These are phyloP conservation scores for Prunus yedoensis DNA, from an alignment of 331 rosid species.

Conservation along the genomic window DNA sequence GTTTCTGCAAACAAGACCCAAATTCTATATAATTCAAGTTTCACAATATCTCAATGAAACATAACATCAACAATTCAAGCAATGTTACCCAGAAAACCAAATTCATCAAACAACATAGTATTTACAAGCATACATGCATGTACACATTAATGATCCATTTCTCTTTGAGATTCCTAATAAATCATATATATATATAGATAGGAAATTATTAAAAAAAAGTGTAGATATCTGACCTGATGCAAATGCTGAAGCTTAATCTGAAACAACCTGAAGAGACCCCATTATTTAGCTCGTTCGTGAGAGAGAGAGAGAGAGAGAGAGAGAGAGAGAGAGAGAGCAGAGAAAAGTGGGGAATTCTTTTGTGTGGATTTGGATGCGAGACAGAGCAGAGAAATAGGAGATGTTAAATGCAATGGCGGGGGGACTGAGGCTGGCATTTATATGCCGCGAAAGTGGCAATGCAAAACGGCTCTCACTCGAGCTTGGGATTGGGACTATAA, in stretches of 20 bases:
- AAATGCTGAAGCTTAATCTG: conserved; percentile 2
- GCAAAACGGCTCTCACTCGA: background rate
- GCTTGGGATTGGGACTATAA: background rate
- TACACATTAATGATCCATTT: background rate
- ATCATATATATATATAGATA: background rate
- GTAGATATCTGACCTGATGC: conserved; percentile 12
- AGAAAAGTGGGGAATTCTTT: background rate
- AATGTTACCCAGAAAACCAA: background rate
- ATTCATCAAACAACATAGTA: background rate
- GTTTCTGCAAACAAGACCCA: background rate
- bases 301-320: too few species aligned
- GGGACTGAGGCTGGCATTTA: conserved; percentile 3
- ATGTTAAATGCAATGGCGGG: conserved; percentile 23
- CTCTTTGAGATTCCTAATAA: background rate
- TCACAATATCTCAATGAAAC: background rate
- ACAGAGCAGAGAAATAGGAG: conserved; percentile 6
- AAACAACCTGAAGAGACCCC: background rate
- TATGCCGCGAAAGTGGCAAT: background rate
- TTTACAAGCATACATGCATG: background rate
- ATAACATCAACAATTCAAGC: background rate
- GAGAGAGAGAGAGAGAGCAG: too few species aligned
- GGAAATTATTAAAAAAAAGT: background rate
- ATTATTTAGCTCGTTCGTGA: background rate
- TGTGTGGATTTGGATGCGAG: background rate
- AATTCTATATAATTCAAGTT: background rate